A percentile compares a stretch with the other conserved stretches of the same genome.
Evolutionary conservation across 129 eudicot genomes (phyloP).

Genomic region (Saposhnikovia divaricata): DNA sequence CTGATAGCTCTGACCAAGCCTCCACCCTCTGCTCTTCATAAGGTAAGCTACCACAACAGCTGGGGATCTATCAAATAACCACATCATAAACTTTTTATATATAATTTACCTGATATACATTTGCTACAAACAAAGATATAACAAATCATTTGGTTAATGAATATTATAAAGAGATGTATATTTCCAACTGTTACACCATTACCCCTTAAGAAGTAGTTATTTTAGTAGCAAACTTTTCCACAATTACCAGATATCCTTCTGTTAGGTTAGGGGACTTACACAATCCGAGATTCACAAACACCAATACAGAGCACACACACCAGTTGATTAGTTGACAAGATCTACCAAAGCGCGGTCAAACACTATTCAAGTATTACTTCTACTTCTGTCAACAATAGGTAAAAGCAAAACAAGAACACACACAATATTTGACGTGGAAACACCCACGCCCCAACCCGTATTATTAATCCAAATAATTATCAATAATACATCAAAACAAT

Average conservation of each 20-base stretch:
- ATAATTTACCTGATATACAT: background rate
- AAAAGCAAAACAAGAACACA: too few relatives aligned
- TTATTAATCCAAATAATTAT: too few relatives aligned
- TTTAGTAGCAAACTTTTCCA: background rate
- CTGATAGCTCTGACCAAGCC: constrained; percentile 82
- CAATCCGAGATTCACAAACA: too few relatives aligned
- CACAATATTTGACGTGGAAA: too few relatives aligned
- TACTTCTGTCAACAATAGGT: too few relatives aligned
- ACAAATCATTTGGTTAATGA: background rate
- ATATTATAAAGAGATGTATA: background rate
- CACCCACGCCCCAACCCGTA: too few relatives aligned
- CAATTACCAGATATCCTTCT: background rate
- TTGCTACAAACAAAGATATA: background rate
- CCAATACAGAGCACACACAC: too few relatives aligned
- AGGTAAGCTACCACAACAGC: constrained; percentile 85
- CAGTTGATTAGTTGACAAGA: too few relatives aligned
- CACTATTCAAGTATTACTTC: too few relatives aligned
- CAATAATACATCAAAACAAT: too few relatives aligned
- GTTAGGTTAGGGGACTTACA: too few relatives aligned
- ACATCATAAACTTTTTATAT: background rate
- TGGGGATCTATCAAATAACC: constrained; percentile 53
- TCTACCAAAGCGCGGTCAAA: too few relatives aligned
- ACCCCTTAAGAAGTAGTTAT: background rate
- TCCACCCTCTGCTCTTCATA: constrained; percentile 91
- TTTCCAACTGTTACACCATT: background rate